Evolutionary conservation across 768 basidiomycete species (phyloP), one percentile per base, ranked within the genome.

Genomic region (Rhizopogon rudus): DNA sequence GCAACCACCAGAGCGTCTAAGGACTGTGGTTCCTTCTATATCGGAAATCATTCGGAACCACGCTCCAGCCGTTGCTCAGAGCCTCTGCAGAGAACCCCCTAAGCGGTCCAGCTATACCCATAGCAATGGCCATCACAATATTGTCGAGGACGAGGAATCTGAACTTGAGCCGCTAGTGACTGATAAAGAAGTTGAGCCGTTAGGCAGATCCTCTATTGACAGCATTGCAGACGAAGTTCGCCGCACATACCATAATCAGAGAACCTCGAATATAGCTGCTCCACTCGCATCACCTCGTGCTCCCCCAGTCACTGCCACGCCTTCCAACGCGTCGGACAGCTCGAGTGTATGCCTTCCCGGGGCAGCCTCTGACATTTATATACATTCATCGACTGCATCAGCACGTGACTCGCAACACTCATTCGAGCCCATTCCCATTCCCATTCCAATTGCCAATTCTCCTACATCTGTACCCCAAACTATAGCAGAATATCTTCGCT

Each of bases 401-500:
- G 60, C 53, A 20, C 55, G 42, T 52, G 58, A 54, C 22, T 65
- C 69, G 31, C 63, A 60, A 37, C 65, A 63, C 17, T 63, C 62
- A 29, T 62, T 64, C 20, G 71, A 69, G 41, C 60, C 64, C 33
- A 31, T 56, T 50, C 65, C 69, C 28, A 58, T 70, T 65, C 49
- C 69, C 52, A 31, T 56, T 50, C 65, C 69, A 22, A 58, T 70
- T 65, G 48, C 69, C 52, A 61, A 74, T 53, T 80, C 84, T 35
- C 81, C 84, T n/a, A 74, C 79, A 3, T 73, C 77, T 17, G 74
- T 78, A 45, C 81, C 86, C 5, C 90, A 91, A 63, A 79, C 83
- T 12, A 86, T 95, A 22, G 93, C 92, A 6, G 82, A 87, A 65
- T 96, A 95, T 65, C 75, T 97, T 55, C 91, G 87, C 43, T 98